Percentiles rank a stretch among this genome's conserved stretches.
Conservation (phyloP, 192 early-diverging fungal species). For the Dissophora globulifera region DNA sequence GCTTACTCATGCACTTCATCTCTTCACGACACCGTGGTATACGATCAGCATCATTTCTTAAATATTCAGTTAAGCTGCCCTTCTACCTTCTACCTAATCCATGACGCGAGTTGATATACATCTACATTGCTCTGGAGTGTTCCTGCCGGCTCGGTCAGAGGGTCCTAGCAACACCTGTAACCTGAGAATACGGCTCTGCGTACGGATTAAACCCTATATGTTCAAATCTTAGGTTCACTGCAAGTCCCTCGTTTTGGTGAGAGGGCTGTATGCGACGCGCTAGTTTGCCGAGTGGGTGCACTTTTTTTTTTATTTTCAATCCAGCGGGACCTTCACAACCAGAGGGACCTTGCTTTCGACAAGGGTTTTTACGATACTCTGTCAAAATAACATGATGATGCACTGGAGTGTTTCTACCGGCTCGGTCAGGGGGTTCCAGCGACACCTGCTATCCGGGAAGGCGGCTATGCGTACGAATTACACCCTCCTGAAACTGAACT, state of each 20-base stretch:
- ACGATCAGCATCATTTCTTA: slow-evolving; percentile 9
- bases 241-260: too few relatives aligned
- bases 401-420: slow-evolving; percentile 22
- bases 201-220: slow-evolving; percentile 14
- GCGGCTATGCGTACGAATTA: slow-evolving; percentile 25
- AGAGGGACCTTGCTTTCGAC: too few relatives aligned
- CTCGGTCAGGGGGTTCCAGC: slow-evolving; percentile 17
- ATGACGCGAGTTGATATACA: slow-evolving; percentile 17
- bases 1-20: too few relatives aligned
- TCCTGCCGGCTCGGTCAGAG: slow-evolving; percentile 21
- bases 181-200: slow-evolving; percentile 18
- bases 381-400: too few relatives aligned
- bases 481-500: too few relatives aligned
- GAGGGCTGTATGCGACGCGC: too few relatives aligned
- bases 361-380: too few relatives aligned
- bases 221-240: slow-evolving; percentile 23
- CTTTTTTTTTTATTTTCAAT: too few relatives aligned
- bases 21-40: too few relatives aligned
- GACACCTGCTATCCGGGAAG: slow-evolving; percentile 21
- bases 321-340: too few relatives aligned
- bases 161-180: slow-evolving; percentile 22
- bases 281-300: too few relatives aligned
- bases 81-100: slow-evolving; percentile 12
- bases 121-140: slow-evolving; percentile 23
- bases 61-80: slow-evolving; percentile 17